Base-by-base conservation (phyloP, 75 land plant species). In the Ceratopteris richardii region DNA sequence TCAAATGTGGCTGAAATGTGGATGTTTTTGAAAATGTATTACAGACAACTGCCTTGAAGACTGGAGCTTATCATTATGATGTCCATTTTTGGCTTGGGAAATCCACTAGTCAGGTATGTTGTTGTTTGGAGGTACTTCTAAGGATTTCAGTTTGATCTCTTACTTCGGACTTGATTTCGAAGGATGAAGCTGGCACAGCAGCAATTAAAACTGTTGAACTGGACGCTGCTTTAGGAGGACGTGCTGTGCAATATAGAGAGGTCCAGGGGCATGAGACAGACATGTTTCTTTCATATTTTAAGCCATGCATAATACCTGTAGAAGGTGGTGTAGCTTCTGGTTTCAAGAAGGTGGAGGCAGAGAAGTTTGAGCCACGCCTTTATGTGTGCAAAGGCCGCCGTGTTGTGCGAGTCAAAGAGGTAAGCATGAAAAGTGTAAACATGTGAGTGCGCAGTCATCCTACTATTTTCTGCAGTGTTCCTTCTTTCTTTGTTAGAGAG, bases 151-250 rank as follows among this genome's bases (percentile, higher is more conserved):
- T 12, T 19, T 20, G 25, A 2, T 19, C 0, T 18, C n/a, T 39
- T 17, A 18, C 4, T 25, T 36, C 58, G 1, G 29, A 12, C 59
- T 28, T 21, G 14, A 41, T 24, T 21, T 14, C 1, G 20, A 40
- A 84, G 92, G 92, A 87, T 79, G 92, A 87, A 70, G 82, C 92
- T 67, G 94, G 94, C 24, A 85, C 89, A 22, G 89, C 89, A 48
- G 89, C 94, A 44, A 79, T 88, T 29, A 88, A 88, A 64, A 74
- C 89, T 30, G 86, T 88, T 63, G 89, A 88, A 61, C 81, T 88
- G 47, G 94, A 88, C 72, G 77, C 80, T 37, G 77, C 68, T 50
- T 82, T 88, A 60, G 94, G 94, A 71, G 94, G 85, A 1, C 85
- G 81, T 61, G 94, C 94, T 23, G 89, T 88, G 17, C 94, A 88